A percentile compares a stretch with the other conserved stretches of the same genome.
These are phyloP conservation scores for Aspergillus campestris DNA, from an alignment of 495 filamentous ascomycete species.

Conservation along the genomic window DNA sequence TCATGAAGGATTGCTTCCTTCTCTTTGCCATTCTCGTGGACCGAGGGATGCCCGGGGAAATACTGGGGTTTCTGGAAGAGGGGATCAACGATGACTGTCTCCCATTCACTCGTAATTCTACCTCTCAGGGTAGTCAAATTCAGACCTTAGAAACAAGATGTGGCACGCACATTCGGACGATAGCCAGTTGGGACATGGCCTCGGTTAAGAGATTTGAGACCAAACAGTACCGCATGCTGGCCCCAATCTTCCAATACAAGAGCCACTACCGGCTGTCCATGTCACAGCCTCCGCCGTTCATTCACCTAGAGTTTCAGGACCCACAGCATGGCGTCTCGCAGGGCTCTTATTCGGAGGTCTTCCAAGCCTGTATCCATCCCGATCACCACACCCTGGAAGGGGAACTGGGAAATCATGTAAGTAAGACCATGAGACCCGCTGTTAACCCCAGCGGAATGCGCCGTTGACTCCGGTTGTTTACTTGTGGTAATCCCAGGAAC, in stretches of 20 bases:
- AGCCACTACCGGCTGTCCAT: conserved; percentile 1
- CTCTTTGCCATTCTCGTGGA: background rate
- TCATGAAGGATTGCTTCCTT: background rate
- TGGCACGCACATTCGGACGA: background rate
- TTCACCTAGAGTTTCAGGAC: background rate
- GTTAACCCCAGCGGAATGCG: too few relatives aligned
- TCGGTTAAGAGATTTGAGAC: background rate
- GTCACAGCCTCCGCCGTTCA: background rate
- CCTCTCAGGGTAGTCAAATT: too few relatives aligned
- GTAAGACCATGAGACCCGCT: background rate
- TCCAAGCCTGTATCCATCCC: background rate
- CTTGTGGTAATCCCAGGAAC: background rate
- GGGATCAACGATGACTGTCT: background rate
- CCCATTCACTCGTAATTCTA: background rate
- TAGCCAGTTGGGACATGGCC: background rate
- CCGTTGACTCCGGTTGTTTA: background rate
- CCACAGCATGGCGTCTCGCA: background rate
- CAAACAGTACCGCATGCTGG: conserved; percentile 4
- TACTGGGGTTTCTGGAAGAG: background rate
- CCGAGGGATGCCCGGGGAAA: background rate
- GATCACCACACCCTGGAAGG: conserved; percentile 3
- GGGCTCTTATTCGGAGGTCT: conserved; percentile 1
- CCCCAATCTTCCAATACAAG: background rate
- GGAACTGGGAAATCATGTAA: background rate
- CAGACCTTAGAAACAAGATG: background rate